phyloP scores from a whole-genome alignment of 768 basidiomycete species.

The Tricholoma furcatifolium region DNA sequence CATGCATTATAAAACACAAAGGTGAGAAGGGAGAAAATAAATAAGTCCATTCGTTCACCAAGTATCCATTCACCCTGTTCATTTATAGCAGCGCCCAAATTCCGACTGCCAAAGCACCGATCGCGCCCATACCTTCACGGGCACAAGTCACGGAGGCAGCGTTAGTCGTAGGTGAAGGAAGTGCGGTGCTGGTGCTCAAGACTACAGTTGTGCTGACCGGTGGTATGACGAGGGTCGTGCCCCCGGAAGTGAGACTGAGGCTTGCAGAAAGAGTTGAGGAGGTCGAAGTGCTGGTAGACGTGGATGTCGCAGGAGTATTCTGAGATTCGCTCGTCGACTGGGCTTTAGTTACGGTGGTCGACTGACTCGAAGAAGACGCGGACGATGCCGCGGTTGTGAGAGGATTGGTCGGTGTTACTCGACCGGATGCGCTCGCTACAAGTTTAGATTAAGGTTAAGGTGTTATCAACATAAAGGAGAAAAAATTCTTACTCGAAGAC shows the following conservation, averaged over 20 bases:
- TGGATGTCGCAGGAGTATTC: background rate
- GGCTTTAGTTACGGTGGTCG: too few species aligned
- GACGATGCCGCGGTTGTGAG: too few species aligned
- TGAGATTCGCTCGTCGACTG: background rate
- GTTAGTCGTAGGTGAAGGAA: background rate
- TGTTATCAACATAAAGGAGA: too few species aligned
- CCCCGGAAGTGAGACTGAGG: background rate
- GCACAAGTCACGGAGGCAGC: background rate
- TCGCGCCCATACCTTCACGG: background rate
- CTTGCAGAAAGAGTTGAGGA: background rate
- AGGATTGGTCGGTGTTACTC: too few species aligned
- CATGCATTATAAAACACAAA: too few species aligned
- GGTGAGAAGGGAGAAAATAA: too few species aligned
- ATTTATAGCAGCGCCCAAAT: background rate
- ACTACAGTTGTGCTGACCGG: conserved; percentile 1
- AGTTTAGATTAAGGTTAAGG: too few species aligned
- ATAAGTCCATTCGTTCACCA: too few species aligned
- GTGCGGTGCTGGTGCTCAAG: conserved; percentile 1
- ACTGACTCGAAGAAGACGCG: too few species aligned
- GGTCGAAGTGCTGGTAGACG: background rate
- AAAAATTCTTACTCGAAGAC: background rate
- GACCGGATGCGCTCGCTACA: too few species aligned
- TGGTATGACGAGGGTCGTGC: background rate
- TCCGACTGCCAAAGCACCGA: background rate
- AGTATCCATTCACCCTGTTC: background rate